Evolutionary conservation across 768 basidiomycete species (phyloP), one percentile per base, ranked within the genome.

Genomic region (Favolaschia claudopus): DNA sequence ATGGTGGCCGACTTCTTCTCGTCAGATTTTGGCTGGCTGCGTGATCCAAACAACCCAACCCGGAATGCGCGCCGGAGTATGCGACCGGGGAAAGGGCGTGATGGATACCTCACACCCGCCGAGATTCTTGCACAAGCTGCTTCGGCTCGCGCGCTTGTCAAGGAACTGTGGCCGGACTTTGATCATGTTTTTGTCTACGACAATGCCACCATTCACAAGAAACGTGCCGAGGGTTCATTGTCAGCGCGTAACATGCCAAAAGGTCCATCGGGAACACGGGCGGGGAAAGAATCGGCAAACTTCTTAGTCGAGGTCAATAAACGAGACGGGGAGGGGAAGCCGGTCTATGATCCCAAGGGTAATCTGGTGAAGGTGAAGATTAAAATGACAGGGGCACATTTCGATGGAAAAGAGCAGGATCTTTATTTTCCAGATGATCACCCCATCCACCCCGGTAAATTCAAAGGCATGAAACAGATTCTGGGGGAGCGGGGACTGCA

Each of bases 401-500:
- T n/a, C n/a, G n/a, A n/a, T n/a, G n/a, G n/a, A n/a, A n/a, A n/a
- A n/a, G 48, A 12, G 19, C 1, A 72, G 46, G n/a, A 25, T 1
- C 55, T 72, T 14, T 70, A 70, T 46, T 72, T 60, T 37, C 54
- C 67, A 3, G 52, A 66, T 20, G 55, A 61, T 43, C 62, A 66
- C 40, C 60, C 36, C 7, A 14, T 28, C 8, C 22, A 56, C 7
- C 51, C 66, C 33, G 67, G 72, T 1, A 39, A 19, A 31, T 72
- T 72, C 63, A 72, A 72, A 37, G 72, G 72, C 17, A 72, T 72
- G 72, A 56, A 22, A 13, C 40, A 59, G n/a, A 69, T 74, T 22
- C 49, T 74, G 1, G 24, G 54, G 6, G 72, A 74, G 46, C 50
- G 50, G 7, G 58, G 63, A 3, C 56, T 55, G 10, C n/a, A 10